phyloP scores from a whole-genome alignment of 2,329 filamentous ascomycete species.

The Fusarium sp. region DNA sequence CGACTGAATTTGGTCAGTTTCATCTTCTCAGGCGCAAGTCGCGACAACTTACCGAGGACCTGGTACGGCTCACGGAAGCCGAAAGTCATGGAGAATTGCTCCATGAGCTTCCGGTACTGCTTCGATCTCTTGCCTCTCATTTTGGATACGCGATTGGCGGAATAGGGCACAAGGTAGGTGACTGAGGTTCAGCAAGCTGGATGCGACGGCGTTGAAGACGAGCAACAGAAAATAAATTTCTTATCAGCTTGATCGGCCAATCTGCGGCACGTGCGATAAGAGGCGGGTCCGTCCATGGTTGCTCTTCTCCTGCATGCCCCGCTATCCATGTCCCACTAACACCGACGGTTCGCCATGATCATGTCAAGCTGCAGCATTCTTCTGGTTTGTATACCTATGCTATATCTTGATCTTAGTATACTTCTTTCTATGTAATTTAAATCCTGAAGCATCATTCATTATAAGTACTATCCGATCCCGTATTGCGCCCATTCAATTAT shows the following conservation, averaged over 20 bases:
- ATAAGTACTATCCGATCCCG: slow-evolving; percentile 4
- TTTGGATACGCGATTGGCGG: slow-evolving; percentile 30
- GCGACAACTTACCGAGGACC: slow-evolving; percentile 70
- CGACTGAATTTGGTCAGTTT: slow-evolving; percentile 64
- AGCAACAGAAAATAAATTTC: slow-evolving; percentile 52
- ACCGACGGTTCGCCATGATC: background rate
- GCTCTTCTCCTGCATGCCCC: slow-evolving; percentile 19
- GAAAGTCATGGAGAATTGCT: slow-evolving; percentile 88
- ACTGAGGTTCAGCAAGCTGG: slow-evolving; percentile 1
- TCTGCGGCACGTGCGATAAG: slow-evolving; percentile 51
- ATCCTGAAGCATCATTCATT: background rate
- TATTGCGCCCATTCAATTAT: slow-evolving; percentile 28
- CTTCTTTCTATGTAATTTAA: slow-evolving; percentile 24
- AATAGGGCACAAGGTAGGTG: background rate
- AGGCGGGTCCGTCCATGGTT: background rate
- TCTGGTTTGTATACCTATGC: slow-evolving; percentile 1
- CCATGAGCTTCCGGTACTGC: slow-evolving; percentile 85
- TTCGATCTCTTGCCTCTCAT: slow-evolving; percentile 66
- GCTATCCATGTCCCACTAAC: slow-evolving; percentile 17
- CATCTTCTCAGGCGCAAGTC: slow-evolving; percentile 2
- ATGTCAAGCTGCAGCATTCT: background rate
- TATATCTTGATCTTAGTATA: background rate
- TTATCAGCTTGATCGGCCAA: slow-evolving; percentile 46
- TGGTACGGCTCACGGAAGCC: slow-evolving; percentile 96
- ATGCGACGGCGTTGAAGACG: slow-evolving; percentile 18